Conservation (phyloP, 352 stramenopile genomes). For the Pythium volutum region DNA sequence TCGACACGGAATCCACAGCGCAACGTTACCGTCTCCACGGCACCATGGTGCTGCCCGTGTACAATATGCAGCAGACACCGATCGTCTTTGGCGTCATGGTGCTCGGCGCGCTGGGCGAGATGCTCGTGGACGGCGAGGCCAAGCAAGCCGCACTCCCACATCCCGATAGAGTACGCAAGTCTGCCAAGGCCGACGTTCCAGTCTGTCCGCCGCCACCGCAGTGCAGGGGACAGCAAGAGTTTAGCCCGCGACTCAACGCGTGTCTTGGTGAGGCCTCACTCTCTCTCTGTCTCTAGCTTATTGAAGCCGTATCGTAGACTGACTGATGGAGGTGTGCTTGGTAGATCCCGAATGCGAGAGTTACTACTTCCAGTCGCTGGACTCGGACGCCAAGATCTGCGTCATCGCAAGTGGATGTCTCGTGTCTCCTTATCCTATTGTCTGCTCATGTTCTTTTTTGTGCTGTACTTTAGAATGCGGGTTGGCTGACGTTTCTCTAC, state of each 20-base stretch:
- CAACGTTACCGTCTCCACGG: slow-evolving; percentile 51
- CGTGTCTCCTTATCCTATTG: background rate
- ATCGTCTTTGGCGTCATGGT: slow-evolving; percentile 65
- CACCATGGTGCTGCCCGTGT: slow-evolving; percentile 44
- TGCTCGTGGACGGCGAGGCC: slow-evolving; percentile 41
- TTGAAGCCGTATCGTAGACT: background rate
- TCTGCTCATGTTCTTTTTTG: background rate
- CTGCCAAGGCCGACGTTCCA: background rate
- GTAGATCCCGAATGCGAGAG: slow-evolving; percentile 55
- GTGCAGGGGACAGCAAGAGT: slow-evolving; percentile 48
- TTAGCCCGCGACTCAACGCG: slow-evolving; percentile 33
- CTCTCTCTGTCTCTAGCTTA: no score
- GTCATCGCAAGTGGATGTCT: slow-evolving; percentile 42
- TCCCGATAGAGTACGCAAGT: background rate
- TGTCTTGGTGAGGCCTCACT: slow-evolving; percentile 38
- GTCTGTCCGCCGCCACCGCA: slow-evolving; percentile 18
- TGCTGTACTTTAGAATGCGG: slow-evolving; percentile 28
- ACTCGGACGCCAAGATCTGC: slow-evolving; percentile 42
- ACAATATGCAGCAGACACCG: slow-evolving; percentile 65
- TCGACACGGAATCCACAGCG: slow-evolving; percentile 39
- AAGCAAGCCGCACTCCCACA: slow-evolving; percentile 32
- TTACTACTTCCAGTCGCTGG: slow-evolving; percentile 65
- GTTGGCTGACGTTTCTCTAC: slow-evolving; percentile 36
- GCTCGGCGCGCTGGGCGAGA: slow-evolving; percentile 36
- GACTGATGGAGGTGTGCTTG: background rate